phyloP scores from a whole-genome alignment of 495 filamentous ascomycete genomes.

The Melanomma pulvis-pyrius region DNA sequence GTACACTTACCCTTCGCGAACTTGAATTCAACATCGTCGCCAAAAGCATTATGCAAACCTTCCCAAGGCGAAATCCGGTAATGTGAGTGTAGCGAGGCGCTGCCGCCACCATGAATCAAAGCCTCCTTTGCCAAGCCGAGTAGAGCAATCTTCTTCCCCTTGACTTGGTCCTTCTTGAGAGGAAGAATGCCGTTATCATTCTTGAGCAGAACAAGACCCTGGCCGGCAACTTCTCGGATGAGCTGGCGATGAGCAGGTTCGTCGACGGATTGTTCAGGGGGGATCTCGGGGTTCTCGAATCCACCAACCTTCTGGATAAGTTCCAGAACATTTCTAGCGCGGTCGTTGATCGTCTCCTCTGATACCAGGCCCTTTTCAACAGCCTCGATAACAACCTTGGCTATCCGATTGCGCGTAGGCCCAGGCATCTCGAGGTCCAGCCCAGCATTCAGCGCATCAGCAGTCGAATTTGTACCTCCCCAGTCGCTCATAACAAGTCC shows the following conservation, averaged over 20 bases:
- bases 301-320: conserved; percentile 21
- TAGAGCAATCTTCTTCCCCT: conserved; percentile 24
- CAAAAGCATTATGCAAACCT: conserved; percentile 9
- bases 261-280: conserved; percentile 24
- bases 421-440: conserved; percentile 37
- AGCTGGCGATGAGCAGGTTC: conserved; percentile 21
- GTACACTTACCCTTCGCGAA: conserved; percentile 13
- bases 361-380: conserved; percentile 14
- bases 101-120: conserved; percentile 27
- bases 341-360: conserved; percentile 7
- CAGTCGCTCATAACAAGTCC: conserved; percentile 36
- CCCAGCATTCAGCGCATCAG: conserved; percentile 24
- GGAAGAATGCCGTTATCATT: conserved; percentile 26
- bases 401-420: conserved; percentile 6
- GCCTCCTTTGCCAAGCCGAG: conserved; percentile 23
- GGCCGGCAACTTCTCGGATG: conserved; percentile 23
- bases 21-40: conserved; percentile 21
- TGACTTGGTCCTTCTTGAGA: conserved; percentile 22
- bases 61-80: conserved; percentile 26
- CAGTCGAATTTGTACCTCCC: conserved; percentile 27
- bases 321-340: conserved; percentile 28
- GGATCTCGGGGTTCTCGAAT: conserved; percentile 25
- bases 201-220: conserved; percentile 33
- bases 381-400: conserved; percentile 10
- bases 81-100: conserved; percentile 24